These are phyloP conservation scores for Cystobasidiopsis lactophilus DNA, from an alignment of 768 basidiomycete genomes.

Conservation along the genomic window DNA sequence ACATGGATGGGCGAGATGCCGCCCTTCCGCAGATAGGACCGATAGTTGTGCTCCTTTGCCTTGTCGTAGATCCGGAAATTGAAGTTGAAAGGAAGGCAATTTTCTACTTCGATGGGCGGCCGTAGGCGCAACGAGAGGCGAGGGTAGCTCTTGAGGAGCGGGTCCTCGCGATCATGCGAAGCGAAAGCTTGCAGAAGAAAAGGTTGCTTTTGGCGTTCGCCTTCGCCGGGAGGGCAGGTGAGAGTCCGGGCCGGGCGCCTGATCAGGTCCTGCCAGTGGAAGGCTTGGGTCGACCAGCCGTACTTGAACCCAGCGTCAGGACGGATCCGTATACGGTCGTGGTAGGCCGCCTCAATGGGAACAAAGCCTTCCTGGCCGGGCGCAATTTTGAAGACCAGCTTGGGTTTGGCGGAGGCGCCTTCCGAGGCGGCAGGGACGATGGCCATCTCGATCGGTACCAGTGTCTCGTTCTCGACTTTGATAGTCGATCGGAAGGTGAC, in stretches of 20 bases:
- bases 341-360: conserved; percentile 70
- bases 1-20: conserved; percentile 93
- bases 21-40: conserved; percentile 74
- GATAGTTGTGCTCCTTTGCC: conserved; percentile 79
- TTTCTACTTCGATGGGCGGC: conserved; percentile 87
- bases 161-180: conserved; percentile 44
- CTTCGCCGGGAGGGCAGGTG: conserved; percentile 54
- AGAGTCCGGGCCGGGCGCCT: conserved; percentile 46
- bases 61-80: conserved; percentile 96
- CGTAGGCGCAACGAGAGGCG: conserved; percentile 64
- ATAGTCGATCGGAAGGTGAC: conserved; percentile 85
- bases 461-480: conserved; percentile 67
- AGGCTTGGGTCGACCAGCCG: conserved; percentile 57
- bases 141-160: conserved; percentile 50
- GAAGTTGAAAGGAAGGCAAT: conserved; percentile 76
- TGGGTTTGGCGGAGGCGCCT: conserved; percentile 53
- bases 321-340: conserved; percentile 58
- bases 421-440: conserved; percentile 38
- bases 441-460: conserved; percentile 79
- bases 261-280: conserved; percentile 75
- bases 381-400: conserved; percentile 48
- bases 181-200: conserved; percentile 90
- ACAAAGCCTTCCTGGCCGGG: conserved; percentile 73
- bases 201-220: conserved; percentile 65
- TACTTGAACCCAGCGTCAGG: conserved; percentile 96